phyloP scores from a whole-genome alignment of 2,329 filamentous ascomycete species.

The Lachnellula suecica region DNA sequence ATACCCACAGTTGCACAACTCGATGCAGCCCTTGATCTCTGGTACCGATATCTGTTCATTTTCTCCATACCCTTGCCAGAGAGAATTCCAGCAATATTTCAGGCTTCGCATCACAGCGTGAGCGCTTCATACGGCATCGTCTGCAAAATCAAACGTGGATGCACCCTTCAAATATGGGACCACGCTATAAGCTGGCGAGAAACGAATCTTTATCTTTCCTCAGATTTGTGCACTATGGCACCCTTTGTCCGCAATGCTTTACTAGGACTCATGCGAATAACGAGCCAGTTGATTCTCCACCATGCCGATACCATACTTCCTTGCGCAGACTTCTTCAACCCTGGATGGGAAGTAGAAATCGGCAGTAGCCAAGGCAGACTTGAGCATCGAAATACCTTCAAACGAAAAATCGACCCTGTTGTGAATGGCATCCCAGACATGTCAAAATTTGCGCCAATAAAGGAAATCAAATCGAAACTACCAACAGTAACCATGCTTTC shows the following conservation, averaged over 20 bases:
- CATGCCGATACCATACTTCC: conserved; percentile 61
- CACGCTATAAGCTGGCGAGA: conserved; percentile 63
- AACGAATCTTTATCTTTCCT: conserved; percentile 30
- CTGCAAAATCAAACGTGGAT: conserved; percentile 59
- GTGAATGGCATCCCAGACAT: conserved; percentile 65
- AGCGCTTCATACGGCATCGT: conserved; percentile 61
- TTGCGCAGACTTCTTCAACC: conserved; percentile 61
- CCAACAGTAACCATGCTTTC: conserved; percentile 67
- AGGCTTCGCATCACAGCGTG: conserved; percentile 62
- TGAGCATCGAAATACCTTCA: conserved; percentile 56
- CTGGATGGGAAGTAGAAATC: conserved; percentile 62
- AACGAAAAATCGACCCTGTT: conserved; percentile 61
- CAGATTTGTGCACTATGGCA: conserved; percentile 22
- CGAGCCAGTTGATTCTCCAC: conserved; percentile 31
- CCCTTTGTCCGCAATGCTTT: conserved; percentile 32
- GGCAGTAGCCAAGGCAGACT: conserved; percentile 56
- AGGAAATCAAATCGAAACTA: conserved; percentile 55
- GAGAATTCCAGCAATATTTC: conserved; percentile 53
- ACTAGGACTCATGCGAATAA: conserved; percentile 25
- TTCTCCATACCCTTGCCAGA: conserved; percentile 45
- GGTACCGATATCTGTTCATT: conserved; percentile 46
- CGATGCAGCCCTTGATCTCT: conserved; percentile 44
- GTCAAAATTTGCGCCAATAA: conserved; percentile 51
- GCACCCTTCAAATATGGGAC: conserved; percentile 63
- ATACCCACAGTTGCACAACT: conserved; percentile 44